Percentiles rank a stretch among this genome's conserved stretches.
Evolutionary conservation across 2,329 filamentous ascomycete species (phyloP).

Genomic region (Aspergillus sp.): DNA sequence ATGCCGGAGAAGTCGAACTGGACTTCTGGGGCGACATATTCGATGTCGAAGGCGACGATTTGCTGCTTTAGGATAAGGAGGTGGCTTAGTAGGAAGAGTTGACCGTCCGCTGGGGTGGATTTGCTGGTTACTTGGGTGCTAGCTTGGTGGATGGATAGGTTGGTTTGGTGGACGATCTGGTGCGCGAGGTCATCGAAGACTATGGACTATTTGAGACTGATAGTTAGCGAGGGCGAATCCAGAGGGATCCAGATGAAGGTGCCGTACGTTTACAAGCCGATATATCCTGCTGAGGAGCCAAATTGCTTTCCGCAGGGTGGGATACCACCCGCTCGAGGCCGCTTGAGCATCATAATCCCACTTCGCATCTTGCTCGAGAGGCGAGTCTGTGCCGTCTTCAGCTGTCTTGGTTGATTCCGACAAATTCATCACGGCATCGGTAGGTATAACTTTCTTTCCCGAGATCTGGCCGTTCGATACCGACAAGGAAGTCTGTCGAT

Average conservation of each 20-base stretch:
- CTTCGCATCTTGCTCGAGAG: constrained; percentile 34
- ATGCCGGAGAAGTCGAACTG: constrained; percentile 58
- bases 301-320: constrained; percentile 57
- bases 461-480: constrained; percentile 41
- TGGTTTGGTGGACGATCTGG: constrained; percentile 83
- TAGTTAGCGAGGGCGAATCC: constrained; percentile 9
- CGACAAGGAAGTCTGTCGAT: constrained; percentile 35
- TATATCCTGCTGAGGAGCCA: constrained; percentile 62
- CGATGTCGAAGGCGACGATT: constrained; percentile 91
- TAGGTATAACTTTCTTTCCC: constrained; percentile 42
- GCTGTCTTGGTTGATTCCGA: constrained; percentile 41
- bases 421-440: constrained; percentile 29
- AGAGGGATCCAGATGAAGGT: no score
- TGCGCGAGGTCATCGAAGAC: constrained; percentile 65
- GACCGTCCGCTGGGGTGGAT: constrained; percentile 57
- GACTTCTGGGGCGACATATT: constrained; percentile 57
- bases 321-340: constrained; percentile 54
- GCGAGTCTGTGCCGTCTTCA: constrained; percentile 42
- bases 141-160: constrained; percentile 68
- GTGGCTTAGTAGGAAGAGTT: constrained; percentile 91
- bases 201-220: constrained; percentile 42
- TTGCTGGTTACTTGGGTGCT: constrained; percentile 60
- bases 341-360: constrained; percentile 50
- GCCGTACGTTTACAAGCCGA: constrained; percentile 53
- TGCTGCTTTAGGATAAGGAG: constrained; percentile 92